Evolutionary conservation across 2,329 filamentous ascomycete genomes (phyloP).

Genomic region (Ophiostoma sp.): DNA sequence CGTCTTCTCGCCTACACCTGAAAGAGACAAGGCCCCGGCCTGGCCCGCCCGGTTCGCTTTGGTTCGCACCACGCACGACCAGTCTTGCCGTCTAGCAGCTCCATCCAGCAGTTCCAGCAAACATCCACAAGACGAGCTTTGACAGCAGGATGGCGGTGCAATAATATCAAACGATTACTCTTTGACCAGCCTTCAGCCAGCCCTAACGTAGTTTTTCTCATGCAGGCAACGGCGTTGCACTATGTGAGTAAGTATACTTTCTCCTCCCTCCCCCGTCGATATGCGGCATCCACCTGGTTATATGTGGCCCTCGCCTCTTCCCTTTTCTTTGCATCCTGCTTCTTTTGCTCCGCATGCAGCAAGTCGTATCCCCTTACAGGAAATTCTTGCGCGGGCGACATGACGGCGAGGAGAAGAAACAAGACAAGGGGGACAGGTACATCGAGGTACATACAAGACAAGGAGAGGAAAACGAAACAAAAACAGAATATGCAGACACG

Average conservation of each 20-base stretch:
- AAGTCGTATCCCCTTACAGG: neutral
- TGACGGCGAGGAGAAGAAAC: neutral
- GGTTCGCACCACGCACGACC: neutral
- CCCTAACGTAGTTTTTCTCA: neutral
- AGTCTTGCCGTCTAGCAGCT: neutral
- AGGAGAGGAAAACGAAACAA: neutral
- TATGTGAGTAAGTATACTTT: neutral
- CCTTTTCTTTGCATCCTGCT: neutral
- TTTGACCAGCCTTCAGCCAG: neutral
- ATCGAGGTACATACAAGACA: neutral
- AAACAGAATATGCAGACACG: neutral
- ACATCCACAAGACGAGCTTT: neutral
- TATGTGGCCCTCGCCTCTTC: neutral
- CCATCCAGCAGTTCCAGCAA: neutral
- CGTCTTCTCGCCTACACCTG: neutral
- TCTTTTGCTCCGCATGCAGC: neutral
- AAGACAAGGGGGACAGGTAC: neutral
- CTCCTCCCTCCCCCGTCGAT: neutral
- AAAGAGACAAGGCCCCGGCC: conserved; percentile 24
- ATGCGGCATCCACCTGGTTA: neutral
- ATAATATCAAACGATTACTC: neutral
- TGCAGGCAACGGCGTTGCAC: neutral
- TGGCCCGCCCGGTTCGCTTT: conserved; percentile 9
- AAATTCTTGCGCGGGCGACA: neutral
- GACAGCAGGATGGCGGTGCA: no score